Evolutionary conservation across 164 flowering plant species (phyloP).

Genomic region (Aristolochia contorta): DNA sequence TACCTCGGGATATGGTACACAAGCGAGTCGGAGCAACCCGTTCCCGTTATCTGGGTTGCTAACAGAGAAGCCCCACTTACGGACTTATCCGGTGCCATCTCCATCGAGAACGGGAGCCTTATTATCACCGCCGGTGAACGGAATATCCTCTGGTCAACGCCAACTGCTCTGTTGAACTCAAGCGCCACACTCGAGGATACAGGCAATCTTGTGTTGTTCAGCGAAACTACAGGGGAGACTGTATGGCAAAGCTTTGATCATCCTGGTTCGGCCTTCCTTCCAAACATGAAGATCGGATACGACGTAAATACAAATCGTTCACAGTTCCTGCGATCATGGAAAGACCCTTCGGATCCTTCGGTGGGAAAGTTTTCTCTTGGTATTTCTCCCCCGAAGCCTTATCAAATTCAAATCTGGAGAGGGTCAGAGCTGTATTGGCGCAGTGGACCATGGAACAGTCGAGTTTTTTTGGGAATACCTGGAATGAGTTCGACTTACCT

Average conservation of each 20-base stretch:
- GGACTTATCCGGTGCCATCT: conserved; percentile 25
- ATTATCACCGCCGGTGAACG: conserved; percentile 1
- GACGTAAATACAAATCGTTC: neutral
- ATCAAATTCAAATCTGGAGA: neutral
- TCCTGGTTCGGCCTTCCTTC: neutral
- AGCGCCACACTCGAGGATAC: no score
- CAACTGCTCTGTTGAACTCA: no score
- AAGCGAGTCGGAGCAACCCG: no score
- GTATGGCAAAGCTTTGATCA: neutral
- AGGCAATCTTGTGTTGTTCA: no score
- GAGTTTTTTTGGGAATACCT: neutral
- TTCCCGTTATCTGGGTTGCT: conserved; percentile 39
- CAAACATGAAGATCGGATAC: neutral
- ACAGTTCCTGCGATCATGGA: neutral
- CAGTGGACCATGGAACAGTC: conserved; percentile 1
- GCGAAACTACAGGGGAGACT: no score
- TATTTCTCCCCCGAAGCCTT: neutral
- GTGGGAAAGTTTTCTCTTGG: neutral
- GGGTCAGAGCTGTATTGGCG: neutral
- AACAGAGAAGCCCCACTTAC: conserved; percentile 37
- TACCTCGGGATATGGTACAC: no score
- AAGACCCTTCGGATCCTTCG: neutral
- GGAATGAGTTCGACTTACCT: neutral
- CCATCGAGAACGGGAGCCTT: conserved; percentile 18
- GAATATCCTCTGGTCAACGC: no score